Evolutionary conservation across 495 filamentous ascomycete genomes (phyloP).

Genomic region (Jackrogersella minutella): DNA sequence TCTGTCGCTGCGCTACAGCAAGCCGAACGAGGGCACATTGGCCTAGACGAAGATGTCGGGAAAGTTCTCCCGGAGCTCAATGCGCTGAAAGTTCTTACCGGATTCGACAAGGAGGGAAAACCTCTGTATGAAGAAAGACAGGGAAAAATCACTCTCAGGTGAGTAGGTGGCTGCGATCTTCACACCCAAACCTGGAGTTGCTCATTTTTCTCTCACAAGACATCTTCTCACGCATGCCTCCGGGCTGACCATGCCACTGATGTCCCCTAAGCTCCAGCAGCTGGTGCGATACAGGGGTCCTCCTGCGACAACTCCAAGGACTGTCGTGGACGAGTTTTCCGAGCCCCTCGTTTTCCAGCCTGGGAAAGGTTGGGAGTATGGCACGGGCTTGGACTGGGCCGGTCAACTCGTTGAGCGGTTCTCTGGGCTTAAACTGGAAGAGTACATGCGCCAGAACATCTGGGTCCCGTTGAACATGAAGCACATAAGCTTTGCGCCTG

Average conservation of each 20-base stretch:
- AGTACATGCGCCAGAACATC: slow-evolving; percentile 42
- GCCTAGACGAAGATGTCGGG: slow-evolving; percentile 45
- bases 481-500: slow-evolving; percentile 46
- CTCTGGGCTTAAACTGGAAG: slow-evolving; percentile 38
- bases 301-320: slow-evolving; percentile 25
- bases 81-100: slow-evolving; percentile 25
- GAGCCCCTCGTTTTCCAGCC: slow-evolving; percentile 49
- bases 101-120: slow-evolving; percentile 32
- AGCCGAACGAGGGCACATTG: slow-evolving; percentile 43
- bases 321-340: slow-evolving; percentile 44
- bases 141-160: slow-evolving; percentile 42
- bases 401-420: slow-evolving; percentile 45
- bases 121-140: slow-evolving; percentile 30
- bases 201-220: slow-evolving; percentile 32
- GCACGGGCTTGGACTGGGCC: slow-evolving; percentile 44
- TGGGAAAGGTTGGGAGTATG: slow-evolving; percentile 46
- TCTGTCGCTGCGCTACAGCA: slow-evolving; percentile 45
- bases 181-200: background rate
- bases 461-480: slow-evolving; percentile 33
- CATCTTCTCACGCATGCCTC: slow-evolving; percentile 37
- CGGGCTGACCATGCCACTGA: slow-evolving; percentile 27
- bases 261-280: slow-evolving; percentile 29
- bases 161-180: slow-evolving; percentile 9
- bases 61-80: slow-evolving; percentile 45
- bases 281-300: slow-evolving; percentile 34